These are phyloP conservation scores for Pyricularia sp. DNA, from an alignment of 2,329 filamentous ascomycete genomes.

Conservation along the genomic window DNA sequence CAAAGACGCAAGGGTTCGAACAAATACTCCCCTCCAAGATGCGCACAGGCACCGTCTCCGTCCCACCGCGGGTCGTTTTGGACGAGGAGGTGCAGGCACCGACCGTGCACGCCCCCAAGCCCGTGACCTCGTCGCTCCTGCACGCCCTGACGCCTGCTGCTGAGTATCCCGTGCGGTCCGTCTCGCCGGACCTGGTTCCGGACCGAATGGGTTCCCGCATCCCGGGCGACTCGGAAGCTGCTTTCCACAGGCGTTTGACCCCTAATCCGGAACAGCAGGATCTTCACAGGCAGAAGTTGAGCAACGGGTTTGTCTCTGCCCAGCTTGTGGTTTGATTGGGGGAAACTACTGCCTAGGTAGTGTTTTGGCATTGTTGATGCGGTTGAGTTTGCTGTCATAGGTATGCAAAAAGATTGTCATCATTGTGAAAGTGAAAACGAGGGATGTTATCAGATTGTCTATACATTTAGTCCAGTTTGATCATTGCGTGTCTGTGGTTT, in stretches of 20 bases:
- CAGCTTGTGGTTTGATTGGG: not conserved
- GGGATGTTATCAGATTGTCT: not conserved
- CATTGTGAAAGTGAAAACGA: not conserved
- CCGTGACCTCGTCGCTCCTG: conserved; percentile 40
- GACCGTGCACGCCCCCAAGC: conserved; percentile 39
- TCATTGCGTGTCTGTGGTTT: not conserved
- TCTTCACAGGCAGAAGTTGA: not conserved
- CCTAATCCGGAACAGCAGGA: conserved; percentile 33
- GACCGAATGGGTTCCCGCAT: conserved; percentile 49
- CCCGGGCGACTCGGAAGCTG: conserved; percentile 36
- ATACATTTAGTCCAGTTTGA: not conserved
- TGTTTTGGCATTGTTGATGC: not conserved
- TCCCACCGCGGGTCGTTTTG: conserved; percentile 16
- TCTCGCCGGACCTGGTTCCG: conserved; percentile 47
- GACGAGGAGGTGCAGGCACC: conserved; percentile 27
- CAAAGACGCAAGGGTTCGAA: conserved; percentile 29
- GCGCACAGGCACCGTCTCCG: conserved; percentile 27
- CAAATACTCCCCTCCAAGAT: conserved; percentile 38
- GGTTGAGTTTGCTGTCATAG: not conserved
- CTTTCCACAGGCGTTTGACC: conserved; percentile 28
- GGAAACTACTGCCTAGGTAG: not conserved
- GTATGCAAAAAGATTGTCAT: not conserved
- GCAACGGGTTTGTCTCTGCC: not conserved
- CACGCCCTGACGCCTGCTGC: conserved; percentile 38
- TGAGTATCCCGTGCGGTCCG: conserved; percentile 40